phyloP scores from a whole-genome alignment of 495 filamentous ascomycete species.

The Tuber aestivum region DNA sequence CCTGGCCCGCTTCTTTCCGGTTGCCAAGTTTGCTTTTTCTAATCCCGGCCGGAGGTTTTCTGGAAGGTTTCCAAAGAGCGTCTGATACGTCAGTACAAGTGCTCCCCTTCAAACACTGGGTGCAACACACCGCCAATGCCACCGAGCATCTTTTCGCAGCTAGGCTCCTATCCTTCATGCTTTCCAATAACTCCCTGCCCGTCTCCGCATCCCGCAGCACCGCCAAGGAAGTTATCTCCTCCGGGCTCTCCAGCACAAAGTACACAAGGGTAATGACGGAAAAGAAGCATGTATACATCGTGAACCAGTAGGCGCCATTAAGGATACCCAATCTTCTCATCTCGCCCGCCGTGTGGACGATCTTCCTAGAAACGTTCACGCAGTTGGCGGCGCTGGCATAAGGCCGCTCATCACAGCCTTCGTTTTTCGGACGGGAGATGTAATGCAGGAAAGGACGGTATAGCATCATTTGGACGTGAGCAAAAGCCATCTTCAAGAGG shows the following conservation, averaged over 20 bases:
- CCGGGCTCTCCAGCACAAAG: constrained; percentile 83
- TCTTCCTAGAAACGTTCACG: constrained; percentile 85
- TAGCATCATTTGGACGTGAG: constrained; percentile 89
- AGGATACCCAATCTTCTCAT: constrained; percentile 80
- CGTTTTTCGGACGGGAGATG: constrained; percentile 63
- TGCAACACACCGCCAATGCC: constrained; percentile 60
- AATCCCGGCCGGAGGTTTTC: constrained; percentile 55
- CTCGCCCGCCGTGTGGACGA: constrained; percentile 82
- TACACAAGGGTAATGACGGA: constrained; percentile 84
- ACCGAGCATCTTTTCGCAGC: constrained; percentile 79
- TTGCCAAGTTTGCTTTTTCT: constrained; percentile 40
- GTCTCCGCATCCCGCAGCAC: constrained; percentile 77
- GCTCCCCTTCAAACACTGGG: constrained; percentile 6
- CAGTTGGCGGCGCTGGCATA: constrained; percentile 88
- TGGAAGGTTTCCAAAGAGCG: constrained; percentile 75
- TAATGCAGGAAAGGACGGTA: constrained; percentile 96
- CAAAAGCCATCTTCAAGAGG: constrained; percentile 77
- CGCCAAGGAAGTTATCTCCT: constrained; percentile 65
- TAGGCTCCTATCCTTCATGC: constrained; percentile 73
- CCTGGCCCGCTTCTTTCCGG: constrained; percentile 56
- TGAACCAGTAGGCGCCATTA: constrained; percentile 92
- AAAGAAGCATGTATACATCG: constrained; percentile 93
- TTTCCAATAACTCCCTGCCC: constrained; percentile 72
- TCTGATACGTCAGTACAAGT: constrained; percentile 47
- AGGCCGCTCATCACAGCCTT: constrained; percentile 72